phyloP scores from a whole-genome alignment of 495 filamentous ascomycete species.

The Hypomontagnella monticulosa region DNA sequence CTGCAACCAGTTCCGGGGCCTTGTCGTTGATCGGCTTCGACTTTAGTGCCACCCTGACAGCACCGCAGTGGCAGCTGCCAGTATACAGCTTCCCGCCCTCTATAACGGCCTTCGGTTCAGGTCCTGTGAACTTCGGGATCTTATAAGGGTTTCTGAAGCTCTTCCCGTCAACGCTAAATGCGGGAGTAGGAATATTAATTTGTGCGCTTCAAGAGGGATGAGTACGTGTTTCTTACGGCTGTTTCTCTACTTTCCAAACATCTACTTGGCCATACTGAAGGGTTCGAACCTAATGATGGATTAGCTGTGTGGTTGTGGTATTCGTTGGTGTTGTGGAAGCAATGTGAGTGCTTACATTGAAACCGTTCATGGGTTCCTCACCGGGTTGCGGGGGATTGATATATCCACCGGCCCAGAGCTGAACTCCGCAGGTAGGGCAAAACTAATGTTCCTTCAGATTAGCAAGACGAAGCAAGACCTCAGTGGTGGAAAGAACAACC shows the following conservation, averaged over 20 bases:
- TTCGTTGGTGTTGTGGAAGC: neutral
- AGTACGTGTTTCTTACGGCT: conserved; percentile 38
- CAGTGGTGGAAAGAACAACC: conserved; percentile 28
- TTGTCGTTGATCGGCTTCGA: conserved; percentile 47
- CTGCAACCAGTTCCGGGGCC: conserved; percentile 32
- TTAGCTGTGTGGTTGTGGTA: conserved; percentile 16
- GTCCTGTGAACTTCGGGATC: conserved; percentile 48
- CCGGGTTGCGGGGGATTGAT: conserved; percentile 27
- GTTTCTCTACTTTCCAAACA: conserved; percentile 44
- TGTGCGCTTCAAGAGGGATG: neutral
- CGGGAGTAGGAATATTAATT: conserved; percentile 6
- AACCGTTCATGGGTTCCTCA: conserved; percentile 35
- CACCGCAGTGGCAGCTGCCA: conserved; percentile 65
- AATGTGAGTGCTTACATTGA: conserved; percentile 36
- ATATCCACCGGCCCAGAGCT: conserved; percentile 38
- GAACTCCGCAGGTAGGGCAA: conserved; percentile 54
- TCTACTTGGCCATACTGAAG: conserved; percentile 52
- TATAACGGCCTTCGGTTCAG: conserved; percentile 49
- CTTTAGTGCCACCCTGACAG: conserved; percentile 53
- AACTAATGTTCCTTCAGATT: conserved; percentile 46
- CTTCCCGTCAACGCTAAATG: conserved; percentile 50
- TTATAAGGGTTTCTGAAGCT: conserved; percentile 43
- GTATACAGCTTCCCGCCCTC: conserved; percentile 54
- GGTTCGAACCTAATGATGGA: conserved; percentile 30
- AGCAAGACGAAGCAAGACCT: conserved; percentile 18